Percentiles rank a stretch among this genome's conserved stretches.
Evolutionary conservation across 176 grass and related monocot species (phyloP).

Genomic region (Areca catechu): DNA sequence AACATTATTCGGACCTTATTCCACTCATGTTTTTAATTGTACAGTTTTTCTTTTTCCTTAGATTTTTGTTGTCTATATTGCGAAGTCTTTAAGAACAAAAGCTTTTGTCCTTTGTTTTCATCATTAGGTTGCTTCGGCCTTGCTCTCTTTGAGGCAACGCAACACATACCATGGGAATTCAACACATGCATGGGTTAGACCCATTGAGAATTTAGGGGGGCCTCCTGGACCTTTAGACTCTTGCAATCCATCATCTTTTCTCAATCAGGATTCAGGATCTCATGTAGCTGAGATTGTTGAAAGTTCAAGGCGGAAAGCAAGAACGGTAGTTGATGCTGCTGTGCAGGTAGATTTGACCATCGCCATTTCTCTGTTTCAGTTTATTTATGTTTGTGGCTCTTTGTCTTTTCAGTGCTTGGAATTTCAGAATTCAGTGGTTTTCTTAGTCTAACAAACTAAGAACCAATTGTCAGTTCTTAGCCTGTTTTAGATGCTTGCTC

Average conservation of each 20-base stretch:
- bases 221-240: slow-evolving; percentile 40
- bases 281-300: slow-evolving; percentile 91
- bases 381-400: slow-evolving; percentile 7
- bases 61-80: no score
- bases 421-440: background rate
- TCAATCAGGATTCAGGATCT: slow-evolving; percentile 74
- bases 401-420: background rate
- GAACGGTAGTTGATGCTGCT: slow-evolving; percentile 85
- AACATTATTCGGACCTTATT: slow-evolving; percentile 8
- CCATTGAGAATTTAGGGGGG: slow-evolving; percentile 47
- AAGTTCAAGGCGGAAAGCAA: slow-evolving; percentile 66
- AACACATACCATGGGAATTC: slow-evolving; percentile 81
- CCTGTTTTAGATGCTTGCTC: background rate
- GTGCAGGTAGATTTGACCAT: slow-evolving; percentile 45
- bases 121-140: slow-evolving; percentile 68
- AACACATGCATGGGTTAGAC: slow-evolving; percentile 41
- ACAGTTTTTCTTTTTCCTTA: background rate
- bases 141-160: slow-evolving; percentile 74
- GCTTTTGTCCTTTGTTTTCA: background rate
- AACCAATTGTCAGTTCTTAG: background rate
- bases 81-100: no score
- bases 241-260: slow-evolving; percentile 36
- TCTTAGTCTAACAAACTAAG: background rate
- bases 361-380: background rate
- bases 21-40: slow-evolving; percentile 2